A percentile compares a stretch with the other conserved stretches of the same genome.
Evolutionary conservation across 495 filamentous ascomycete species (phyloP).

Genomic region (Xylaria palmicola): DNA sequence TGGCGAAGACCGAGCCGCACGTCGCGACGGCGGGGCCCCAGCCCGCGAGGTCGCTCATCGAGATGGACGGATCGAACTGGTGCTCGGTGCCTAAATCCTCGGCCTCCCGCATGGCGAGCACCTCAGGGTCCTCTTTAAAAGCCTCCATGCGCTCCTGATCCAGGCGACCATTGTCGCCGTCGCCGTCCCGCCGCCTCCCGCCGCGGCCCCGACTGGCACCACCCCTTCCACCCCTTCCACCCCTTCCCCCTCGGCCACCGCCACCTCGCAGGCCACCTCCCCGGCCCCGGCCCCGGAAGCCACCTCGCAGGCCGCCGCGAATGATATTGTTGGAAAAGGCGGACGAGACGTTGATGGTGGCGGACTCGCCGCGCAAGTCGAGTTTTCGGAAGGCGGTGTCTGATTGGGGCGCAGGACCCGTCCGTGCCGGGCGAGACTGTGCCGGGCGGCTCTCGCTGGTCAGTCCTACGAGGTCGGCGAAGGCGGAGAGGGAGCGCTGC

Average conservation of each 20-base stretch:
- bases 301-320: conserved; percentile 22
- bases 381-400: neutral
- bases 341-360: neutral
- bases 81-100: conserved; percentile 13
- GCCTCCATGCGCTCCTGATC: too few relatives aligned
- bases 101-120: conserved; percentile 17
- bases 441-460: neutral
- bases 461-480: conserved; percentile 17
- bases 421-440: neutral
- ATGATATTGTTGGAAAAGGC: conserved; percentile 15
- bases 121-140: too few relatives aligned
- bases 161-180: neutral
- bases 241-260: conserved; percentile 9
- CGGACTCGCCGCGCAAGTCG: neutral
- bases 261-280: conserved; percentile 2
- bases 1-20: conserved; percentile 12
- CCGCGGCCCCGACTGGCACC: neutral
- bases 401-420: neutral
- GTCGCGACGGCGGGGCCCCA: conserved; percentile 20
- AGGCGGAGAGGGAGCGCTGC: conserved; percentile 17
- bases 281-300: conserved; percentile 12
- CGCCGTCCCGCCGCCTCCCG: neutral
- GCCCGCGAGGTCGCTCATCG: conserved; percentile 20
- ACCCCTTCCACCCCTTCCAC: neutral
- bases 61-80: conserved; percentile 20